Evolutionary conservation across 2,329 filamentous ascomycete genomes (phyloP), one percentile per base, ranked within the genome.

Genomic region (Penicillium brasilianum): DNA sequence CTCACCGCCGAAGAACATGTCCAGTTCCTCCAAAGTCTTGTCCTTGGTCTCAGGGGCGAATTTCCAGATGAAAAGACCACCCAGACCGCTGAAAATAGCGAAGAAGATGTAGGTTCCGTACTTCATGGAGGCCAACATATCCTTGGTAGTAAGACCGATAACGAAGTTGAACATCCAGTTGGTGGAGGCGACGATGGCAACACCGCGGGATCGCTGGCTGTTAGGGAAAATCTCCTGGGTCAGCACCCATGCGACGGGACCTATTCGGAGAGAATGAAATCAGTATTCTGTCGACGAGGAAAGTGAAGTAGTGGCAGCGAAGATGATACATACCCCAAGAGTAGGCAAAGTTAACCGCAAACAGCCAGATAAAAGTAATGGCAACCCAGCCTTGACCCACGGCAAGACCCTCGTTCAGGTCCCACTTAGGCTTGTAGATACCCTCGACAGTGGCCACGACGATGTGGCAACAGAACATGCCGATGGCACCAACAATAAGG

Each of bases 401-500:
- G 58, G 90, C 82, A 0, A 80, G 73, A 0, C 65, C 68, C 48
- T 62, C 37, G 28, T 70, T 66, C 46, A 65, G 46, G 34, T 76
- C 70, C 83, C 89, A 92, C 9, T 82, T 75, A 64, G 85, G 71
- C 36, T 86, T 76, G 71, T 88, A 86, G 68, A 82, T 37, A 50
- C 69, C 70, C 46, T 71, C 66, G 7, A 71, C 64, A 8, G 63
- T 86, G 34, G 87, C 90, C 60, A 91, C 88, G 67, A 91, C 87
- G 64, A 91, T 84, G 71, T 91, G 89, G 70, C 87, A 91, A 5
- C 82, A 77, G n/a, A 82, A 86, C 88, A 91, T 92, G 13, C 88
- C 88, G 14, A 90, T 77, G 1, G 88, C 88, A 30, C 90, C 77
- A 25, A 65, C 57, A 13, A 75, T 72, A 4, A 78, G 61, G 52